These are phyloP conservation scores for Calocybe gangraenosa DNA, from an alignment of 768 basidiomycete species.

Conservation along the genomic window DNA sequence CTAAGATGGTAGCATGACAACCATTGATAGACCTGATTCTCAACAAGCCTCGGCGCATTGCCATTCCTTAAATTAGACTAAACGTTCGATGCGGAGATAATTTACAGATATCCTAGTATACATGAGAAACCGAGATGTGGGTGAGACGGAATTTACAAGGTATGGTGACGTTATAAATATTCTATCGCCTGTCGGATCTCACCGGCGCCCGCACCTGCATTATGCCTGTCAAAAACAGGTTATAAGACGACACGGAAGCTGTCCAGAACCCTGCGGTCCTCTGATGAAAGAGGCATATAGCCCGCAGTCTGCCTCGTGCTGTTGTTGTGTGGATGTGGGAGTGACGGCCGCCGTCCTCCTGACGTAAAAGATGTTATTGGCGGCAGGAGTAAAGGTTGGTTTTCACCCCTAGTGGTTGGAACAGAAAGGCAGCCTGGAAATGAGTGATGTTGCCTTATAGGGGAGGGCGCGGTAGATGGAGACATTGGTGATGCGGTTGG, in stretches of 20 bases:
- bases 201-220: not conserved
- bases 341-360: constrained; percentile 4
- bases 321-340: constrained; percentile 26
- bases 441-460: constrained; percentile 11
- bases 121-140: not conserved
- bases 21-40: not conserved
- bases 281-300: constrained; percentile 45
- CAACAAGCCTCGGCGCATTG: not conserved
- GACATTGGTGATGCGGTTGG: constrained; percentile 17
- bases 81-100: not conserved
- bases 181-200: constrained; percentile 1
- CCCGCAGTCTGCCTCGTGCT: constrained; percentile 11
- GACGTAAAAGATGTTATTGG: constrained; percentile 14
- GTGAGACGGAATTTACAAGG: not conserved
- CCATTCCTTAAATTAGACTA: not conserved
- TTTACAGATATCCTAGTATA: not conserved
- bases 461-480: constrained; percentile 11
- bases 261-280: constrained; percentile 55
- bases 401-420: not conserved
- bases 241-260: constrained; percentile 52
- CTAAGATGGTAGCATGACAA: too few relatives aligned
- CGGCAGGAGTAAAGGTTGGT: constrained; percentile 16
- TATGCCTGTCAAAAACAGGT: not conserved
- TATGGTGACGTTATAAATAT: constrained; percentile 6
- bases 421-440: constrained; percentile 8